Evolutionary conservation across 345 rosid species (phyloP), one percentile per base, ranked within the genome.

Genomic region (Geranium rotundifolium): DNA sequence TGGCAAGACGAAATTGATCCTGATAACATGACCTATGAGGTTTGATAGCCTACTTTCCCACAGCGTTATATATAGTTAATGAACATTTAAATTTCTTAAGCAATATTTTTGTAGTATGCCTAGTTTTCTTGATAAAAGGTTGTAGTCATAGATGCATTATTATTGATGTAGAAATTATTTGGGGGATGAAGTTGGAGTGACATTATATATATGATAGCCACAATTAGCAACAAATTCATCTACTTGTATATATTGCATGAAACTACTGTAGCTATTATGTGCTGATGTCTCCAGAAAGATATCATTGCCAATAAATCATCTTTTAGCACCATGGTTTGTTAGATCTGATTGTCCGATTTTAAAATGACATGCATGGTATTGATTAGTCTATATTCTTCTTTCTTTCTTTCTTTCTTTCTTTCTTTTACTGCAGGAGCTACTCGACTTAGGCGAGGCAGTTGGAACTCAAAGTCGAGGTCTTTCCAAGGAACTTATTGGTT

Each of bases 11-110:
- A 73, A 29, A 29, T 86, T 15, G 82, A 86, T 77, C 89, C 77
- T 7, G 89, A 86, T 73, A 77, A 65, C 80, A 86, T 84, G 92
- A 82, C 87, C 58, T 84, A 84, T 31, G 89, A 84, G 89, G 89
- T 86, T 77, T 71, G 81, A 56, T 65, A 62, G 54, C 9, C 41
- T 34, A 34, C 6, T 64, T 63, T 59, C 20, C 27, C 62, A 19
- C 39, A 20, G 37, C n/a, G 4, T 18, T 49, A 14, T 58, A 17
- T 49, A 14, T 58, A 17, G 54, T 17, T 31, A 31, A 30, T 19
- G 29, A 29, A 6, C 34, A 57, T 57, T 57, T 46, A 7, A 14
- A 46, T 46, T 17, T 59, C 15, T 59, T n/a, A 13, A 4, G 19
- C 41, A 16, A 59, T 14, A 59, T 29, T 10, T 29, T 17, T 59